Evolutionary conservation across 192 early-diverging fungal genomes (phyloP).

Genomic region (Podochytrium sp.): DNA sequence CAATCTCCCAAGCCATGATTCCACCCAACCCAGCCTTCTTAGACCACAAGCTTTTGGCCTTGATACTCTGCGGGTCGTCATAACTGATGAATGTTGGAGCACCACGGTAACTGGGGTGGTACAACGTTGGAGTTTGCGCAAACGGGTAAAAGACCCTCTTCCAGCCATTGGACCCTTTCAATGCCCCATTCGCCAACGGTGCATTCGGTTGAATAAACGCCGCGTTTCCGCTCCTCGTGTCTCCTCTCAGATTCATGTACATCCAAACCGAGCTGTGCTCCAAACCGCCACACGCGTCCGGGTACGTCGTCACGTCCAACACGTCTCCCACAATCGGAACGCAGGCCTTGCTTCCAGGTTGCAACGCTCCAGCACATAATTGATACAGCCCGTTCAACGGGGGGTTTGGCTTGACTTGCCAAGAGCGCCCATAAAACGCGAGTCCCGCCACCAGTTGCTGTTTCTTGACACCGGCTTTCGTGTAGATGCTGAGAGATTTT

Average conservation of each 20-base stretch:
- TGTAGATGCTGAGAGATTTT: not conserved
- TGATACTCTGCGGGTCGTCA: conserved; percentile 70
- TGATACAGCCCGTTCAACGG: conserved; percentile 19
- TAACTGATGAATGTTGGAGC: conserved; percentile 67
- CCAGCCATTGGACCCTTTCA: conserved; percentile 57
- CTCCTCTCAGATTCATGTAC: conserved; percentile 23
- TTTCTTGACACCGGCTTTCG: not conserved
- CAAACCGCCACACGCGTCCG: conserved; percentile 13
- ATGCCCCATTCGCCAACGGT: conserved; percentile 38
- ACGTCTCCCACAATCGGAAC: conserved; percentile 5
- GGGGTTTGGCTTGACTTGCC: conserved; percentile 2
- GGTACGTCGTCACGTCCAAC: conserved; percentile 1
- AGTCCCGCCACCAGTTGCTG: conserved; percentile 7
- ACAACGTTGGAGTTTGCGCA: conserved; percentile 59
- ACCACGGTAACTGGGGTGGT: conserved; percentile 46
- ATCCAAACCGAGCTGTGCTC: conserved; percentile 59
- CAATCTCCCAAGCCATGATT: conserved; percentile 14
- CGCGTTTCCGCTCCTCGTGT: not conserved
- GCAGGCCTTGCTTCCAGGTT: not conserved
- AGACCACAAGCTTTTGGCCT: conserved; percentile 64
- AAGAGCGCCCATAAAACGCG: conserved; percentile 22
- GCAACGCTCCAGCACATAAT: not conserved
- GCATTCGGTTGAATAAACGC: conserved; percentile 50
- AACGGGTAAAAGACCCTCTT: conserved; percentile 54
- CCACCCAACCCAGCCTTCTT: conserved; percentile 48